Evolutionary conservation across 495 filamentous ascomycete species (phyloP).

Genomic region (Physcia stellaris): DNA sequence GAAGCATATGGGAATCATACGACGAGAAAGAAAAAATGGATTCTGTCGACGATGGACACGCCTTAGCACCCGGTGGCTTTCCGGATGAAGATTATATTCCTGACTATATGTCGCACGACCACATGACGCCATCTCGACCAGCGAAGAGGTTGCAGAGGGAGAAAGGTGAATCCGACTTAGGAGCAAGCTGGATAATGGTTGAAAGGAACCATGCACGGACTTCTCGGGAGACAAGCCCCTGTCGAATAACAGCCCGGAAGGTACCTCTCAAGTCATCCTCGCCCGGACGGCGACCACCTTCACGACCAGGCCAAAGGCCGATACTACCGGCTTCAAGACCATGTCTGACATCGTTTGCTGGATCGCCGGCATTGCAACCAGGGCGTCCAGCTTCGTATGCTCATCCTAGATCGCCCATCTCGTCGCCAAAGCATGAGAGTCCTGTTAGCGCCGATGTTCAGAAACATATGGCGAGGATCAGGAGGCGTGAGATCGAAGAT

Average conservation of each 20-base stretch:
- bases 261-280: slow-evolving; percentile 11
- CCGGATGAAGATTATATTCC: slow-evolving; percentile 25
- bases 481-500: slow-evolving; percentile 60
- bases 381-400: slow-evolving; percentile 40
- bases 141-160: slow-evolving; percentile 18
- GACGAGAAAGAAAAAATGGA: slow-evolving; percentile 14
- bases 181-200: slow-evolving; percentile 68
- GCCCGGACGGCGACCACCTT: slow-evolving; percentile 9
- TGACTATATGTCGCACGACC: slow-evolving; percentile 21
- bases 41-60: slow-evolving; percentile 9
- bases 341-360: slow-evolving; percentile 32
- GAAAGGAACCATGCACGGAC: slow-evolving; percentile 20
- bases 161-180: slow-evolving; percentile 40
- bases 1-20: slow-evolving; percentile 20
- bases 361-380: slow-evolving; percentile 25
- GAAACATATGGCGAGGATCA: slow-evolving; percentile 47
- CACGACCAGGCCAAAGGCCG: slow-evolving; percentile 19
- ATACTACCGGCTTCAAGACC: slow-evolving; percentile 18
- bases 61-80: slow-evolving; percentile 31
- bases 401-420: slow-evolving; percentile 26
- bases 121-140: slow-evolving; percentile 16
- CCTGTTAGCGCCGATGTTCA: slow-evolving; percentile 49
- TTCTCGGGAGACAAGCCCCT: slow-evolving; percentile 15
- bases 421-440: slow-evolving; percentile 22
- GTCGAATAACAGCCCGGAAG: slow-evolving; percentile 15